These are phyloP conservation scores for Claviceps monticola DNA, from an alignment of 2,329 filamentous ascomycete genomes.

Conservation along the genomic window DNA sequence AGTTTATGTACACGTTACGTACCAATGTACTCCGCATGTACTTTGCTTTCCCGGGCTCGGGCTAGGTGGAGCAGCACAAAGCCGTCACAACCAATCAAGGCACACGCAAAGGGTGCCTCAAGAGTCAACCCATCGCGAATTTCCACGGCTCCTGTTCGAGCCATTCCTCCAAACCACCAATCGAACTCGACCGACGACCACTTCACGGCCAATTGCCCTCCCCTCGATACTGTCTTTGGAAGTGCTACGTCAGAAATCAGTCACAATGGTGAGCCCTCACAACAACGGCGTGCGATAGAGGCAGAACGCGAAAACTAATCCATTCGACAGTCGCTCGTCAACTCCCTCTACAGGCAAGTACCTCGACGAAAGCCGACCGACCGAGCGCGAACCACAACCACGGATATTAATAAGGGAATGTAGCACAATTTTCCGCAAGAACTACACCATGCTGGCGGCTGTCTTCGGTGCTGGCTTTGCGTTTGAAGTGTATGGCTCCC, in stretches of 20 bases:
- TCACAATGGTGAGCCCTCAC: conserved; percentile 23
- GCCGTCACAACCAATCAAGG: conserved; percentile 17
- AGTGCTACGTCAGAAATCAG: conserved; percentile 16
- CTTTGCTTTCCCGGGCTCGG: background rate
- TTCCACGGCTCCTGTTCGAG: conserved; percentile 9
- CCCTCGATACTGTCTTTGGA: conserved; percentile 11
- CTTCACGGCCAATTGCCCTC: conserved; percentile 14
- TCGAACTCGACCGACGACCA: conserved; percentile 15
- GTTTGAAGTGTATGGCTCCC: conserved; percentile 70
- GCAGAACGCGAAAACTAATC: conserved; percentile 18
- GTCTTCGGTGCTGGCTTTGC: conserved; percentile 83
- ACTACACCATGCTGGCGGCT: conserved; percentile 72
- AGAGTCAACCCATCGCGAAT: conserved; percentile 14
- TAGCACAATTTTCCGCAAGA: conserved; percentile 75
- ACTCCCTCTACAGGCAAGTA: conserved; percentile 26
- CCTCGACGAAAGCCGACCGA: conserved; percentile 8
- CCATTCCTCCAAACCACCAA: conserved; percentile 12
- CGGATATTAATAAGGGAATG: conserved; percentile 13
- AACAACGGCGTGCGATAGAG: background rate
- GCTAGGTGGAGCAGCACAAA: background rate
- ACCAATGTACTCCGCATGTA: too few relatives aligned
- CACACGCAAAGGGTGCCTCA: conserved; percentile 16
- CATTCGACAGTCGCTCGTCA: conserved; percentile 22
- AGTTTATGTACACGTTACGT: too few relatives aligned
- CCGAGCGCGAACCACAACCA: conserved; percentile 1